Percentiles rank a stretch among this genome's conserved stretches.
Evolutionary conservation across 108 stramenopile species (phyloP).

Genomic region (Asterionellopsis glacialis): DNA sequence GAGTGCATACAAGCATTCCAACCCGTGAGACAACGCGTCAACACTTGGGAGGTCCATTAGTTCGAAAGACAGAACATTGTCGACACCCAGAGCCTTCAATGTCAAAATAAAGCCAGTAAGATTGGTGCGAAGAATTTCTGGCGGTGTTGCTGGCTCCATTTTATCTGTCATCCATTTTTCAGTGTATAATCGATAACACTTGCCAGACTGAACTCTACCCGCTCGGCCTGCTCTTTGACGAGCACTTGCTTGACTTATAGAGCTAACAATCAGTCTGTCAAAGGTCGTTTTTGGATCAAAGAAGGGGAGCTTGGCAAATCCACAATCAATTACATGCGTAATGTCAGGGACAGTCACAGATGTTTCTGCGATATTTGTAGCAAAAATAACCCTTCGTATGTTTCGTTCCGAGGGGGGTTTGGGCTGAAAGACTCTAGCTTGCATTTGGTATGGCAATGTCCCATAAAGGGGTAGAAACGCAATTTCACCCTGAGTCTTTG

Average conservation of each 20-base stretch:
- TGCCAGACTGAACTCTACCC: constrained; percentile 84
- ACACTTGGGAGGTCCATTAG: constrained; percentile 84
- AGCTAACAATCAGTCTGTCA: constrained; percentile 72
- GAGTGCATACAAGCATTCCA: constrained; percentile 80
- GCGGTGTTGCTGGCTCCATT: constrained; percentile 35
- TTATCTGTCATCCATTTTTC: constrained; percentile 55
- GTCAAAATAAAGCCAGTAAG: constrained; percentile 85
- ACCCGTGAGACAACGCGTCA: constrained; percentile 69
- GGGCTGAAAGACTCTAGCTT: constrained; percentile 65
- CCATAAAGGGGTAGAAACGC: constrained; percentile 88
- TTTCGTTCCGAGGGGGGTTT: constrained; percentile 18
- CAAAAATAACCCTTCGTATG: constrained; percentile 68
- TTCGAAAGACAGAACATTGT: constrained; percentile 92
- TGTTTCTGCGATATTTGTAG: constrained; percentile 94
- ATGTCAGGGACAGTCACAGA: constrained; percentile 90
- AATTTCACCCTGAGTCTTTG: constrained; percentile 11
- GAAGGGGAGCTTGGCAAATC: constrained; percentile 92
- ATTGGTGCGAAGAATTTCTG: constrained; percentile 74
- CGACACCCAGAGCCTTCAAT: constrained; percentile 93
- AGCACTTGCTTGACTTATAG: constrained; percentile 85
- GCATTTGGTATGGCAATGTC: constrained; percentile 70
- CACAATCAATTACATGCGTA: constrained; percentile 91
- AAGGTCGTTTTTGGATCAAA: constrained; percentile 77
- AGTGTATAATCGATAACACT: constrained; percentile 93
- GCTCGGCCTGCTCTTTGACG: constrained; percentile 91